Evolutionary conservation across 179 eudicot genomes (phyloP), one percentile per base, ranked within the genome.

Genomic region (Corrigiola litoralis): DNA sequence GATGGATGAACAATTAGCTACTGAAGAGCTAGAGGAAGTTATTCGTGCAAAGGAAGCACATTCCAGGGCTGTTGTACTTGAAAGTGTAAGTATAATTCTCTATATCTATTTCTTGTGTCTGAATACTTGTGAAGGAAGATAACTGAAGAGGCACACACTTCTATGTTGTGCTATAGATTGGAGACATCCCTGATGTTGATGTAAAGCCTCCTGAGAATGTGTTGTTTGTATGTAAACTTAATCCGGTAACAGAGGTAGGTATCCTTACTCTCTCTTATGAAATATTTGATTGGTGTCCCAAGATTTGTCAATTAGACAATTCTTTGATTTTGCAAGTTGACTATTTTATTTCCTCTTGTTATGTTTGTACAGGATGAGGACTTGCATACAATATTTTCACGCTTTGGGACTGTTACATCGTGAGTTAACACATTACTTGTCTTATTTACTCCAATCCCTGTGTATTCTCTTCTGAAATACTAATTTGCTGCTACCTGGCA

Each of bases 121-220:
- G 3, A 16, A 58, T 38, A 40, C 18, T 40, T 46, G 34, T 11
- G 31, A 17, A 29, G 29, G 41, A 48, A 48, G 38, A n/a, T 69
- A 45, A 24, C 33, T 20, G 10, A 42, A 27, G 20, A 23, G 6
- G 65, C 65, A 11, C 45, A 6, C 40, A 51, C 38, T 58, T 63
- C 8, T 61, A 28, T 16, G 42, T 41, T 69, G 21, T 69, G 67
- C 65, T 16, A 65, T 88, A 92, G 98, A 83, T 90, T 46, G 99
- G 97, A 38, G 99, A 95, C 79, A 85, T 95, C 70, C 99, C 99
- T 58, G 88, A 86, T 60, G 97, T 96, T 59, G 99, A 95, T 73
- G 73, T 88, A 55, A 91, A 91, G 77, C 99, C 96, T 69, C 99
- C 97, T 23, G 99, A 95, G 27, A 85, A 88, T 63, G 97, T 94